A percentile compares a stretch with the other conserved stretches of the same genome.
Evolutionary conservation across 2,329 filamentous ascomycete species (phyloP).

Genomic region (Aspergillus brunneoviolaceus): DNA sequence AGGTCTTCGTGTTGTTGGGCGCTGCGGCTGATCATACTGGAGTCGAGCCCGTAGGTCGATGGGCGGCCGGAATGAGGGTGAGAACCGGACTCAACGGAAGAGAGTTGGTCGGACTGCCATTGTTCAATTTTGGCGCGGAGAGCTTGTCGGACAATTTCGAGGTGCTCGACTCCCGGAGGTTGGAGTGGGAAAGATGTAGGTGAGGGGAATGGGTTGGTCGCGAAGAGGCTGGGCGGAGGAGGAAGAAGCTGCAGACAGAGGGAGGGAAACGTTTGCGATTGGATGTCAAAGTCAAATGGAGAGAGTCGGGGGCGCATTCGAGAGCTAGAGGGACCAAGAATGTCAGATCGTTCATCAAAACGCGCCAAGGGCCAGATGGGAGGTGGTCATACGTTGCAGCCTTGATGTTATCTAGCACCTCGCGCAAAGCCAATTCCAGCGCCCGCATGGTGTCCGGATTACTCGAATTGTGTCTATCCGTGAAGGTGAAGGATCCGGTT

Average conservation of each 20-base stretch:
- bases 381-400: slow-evolving; percentile 69
- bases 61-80: slow-evolving; percentile 46
- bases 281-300: slow-evolving; percentile 77
- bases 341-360: slow-evolving; percentile 13
- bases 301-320: slow-evolving; percentile 43
- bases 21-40: slow-evolving; percentile 42
- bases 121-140: slow-evolving; percentile 67
- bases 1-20: slow-evolving; percentile 66
- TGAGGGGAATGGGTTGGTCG: slow-evolving; percentile 74
- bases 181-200: slow-evolving; percentile 77
- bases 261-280: slow-evolving; percentile 80
- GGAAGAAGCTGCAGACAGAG: slow-evolving; percentile 79
- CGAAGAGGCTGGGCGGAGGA: slow-evolving; percentile 78
- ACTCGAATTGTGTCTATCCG: slow-evolving; percentile 61
- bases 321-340: slow-evolving; percentile 34
- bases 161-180: slow-evolving; percentile 71
- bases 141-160: slow-evolving; percentile 66
- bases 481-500: slow-evolving; percentile 29
- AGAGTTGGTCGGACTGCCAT: slow-evolving; percentile 56
- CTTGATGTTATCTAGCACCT: slow-evolving; percentile 76
- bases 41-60: slow-evolving; percentile 29
- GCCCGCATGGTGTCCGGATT: slow-evolving; percentile 82
- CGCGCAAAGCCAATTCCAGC: slow-evolving; percentile 78
- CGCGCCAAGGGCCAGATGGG: slow-evolving; percentile 6
- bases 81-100: slow-evolving; percentile 31